A percentile compares a stretch with the other conserved stretches of the same genome.
phyloP scores from a whole-genome alignment of 257 asterid genomes.

The Ajuga chamaepitys region DNA sequence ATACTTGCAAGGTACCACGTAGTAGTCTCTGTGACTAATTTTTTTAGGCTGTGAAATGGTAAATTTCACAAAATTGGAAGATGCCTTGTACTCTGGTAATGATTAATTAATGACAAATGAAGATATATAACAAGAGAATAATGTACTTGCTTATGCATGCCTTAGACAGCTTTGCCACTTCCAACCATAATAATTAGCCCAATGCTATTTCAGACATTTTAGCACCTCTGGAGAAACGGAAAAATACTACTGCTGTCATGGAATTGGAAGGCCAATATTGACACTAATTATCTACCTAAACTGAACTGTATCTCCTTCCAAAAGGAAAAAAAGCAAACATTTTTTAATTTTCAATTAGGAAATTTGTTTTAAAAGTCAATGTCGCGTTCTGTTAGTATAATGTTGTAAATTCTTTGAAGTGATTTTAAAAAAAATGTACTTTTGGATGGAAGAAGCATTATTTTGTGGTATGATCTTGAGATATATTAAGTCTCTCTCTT shows the following conservation, averaged over 20 bases:
- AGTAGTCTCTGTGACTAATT: too few species aligned
- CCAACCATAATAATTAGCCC: background rate
- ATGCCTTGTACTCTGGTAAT: background rate
- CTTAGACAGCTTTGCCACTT: background rate
- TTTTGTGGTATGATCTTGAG: background rate
- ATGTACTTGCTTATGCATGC: slow-evolving; percentile 9
- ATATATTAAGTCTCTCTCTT: slow-evolving; percentile 13
- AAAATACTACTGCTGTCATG: background rate
- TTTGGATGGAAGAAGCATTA: too few species aligned
- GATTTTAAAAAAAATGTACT: too few species aligned
- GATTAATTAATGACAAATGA: background rate
- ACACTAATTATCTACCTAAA: too few species aligned
- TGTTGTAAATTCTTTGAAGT: too few species aligned
- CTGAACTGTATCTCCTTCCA: too few species aligned
- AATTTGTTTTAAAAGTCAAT: too few species aligned
- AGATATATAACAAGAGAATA: slow-evolving; percentile 9
- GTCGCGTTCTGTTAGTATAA: too few species aligned
- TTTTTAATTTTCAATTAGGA: too few species aligned
- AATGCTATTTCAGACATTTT: background rate
- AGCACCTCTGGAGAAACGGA: background rate
- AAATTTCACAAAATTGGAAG: background rate
- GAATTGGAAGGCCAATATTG: too few species aligned
- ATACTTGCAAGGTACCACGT: too few species aligned
- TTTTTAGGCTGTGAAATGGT: background rate
- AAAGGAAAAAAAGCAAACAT: too few species aligned